Conservation (phyloP, 192 early-diverging fungal species). For the Ambispora gerdemannii region DNA sequence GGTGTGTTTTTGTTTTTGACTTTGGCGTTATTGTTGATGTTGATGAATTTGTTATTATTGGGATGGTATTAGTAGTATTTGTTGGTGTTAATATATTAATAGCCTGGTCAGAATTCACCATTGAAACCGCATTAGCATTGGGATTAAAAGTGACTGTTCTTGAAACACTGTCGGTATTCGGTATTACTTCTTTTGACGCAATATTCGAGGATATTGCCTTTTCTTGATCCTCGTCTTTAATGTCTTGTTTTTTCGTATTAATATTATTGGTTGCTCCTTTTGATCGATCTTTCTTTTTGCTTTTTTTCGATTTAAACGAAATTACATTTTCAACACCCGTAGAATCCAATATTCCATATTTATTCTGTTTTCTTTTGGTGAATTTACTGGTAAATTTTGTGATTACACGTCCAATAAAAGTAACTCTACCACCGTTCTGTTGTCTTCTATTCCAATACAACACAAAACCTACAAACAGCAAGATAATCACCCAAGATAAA, state of each 20-base stretch:
- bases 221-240: conserved; percentile 7
- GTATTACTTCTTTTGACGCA: not conserved
- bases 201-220: not conserved
- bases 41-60: no score
- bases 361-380: not conserved
- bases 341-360: not conserved
- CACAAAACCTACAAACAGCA: not conserved
- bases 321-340: not conserved
- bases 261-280: conserved; percentile 8
- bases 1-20: not conserved
- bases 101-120: not conserved
- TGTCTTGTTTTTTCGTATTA: not conserved
- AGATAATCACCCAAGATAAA: conserved; percentile 7
- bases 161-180: not conserved
- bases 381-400: not conserved
- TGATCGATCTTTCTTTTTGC: conserved; percentile 9
- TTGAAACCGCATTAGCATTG: not conserved
- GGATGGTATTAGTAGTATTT: no score
- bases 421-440: not conserved
- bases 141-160: not conserved
- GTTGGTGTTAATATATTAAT: not conserved
- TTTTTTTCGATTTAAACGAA: not conserved
- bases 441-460: conserved; percentile 13
- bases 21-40: not conserved
- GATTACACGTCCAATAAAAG: not conserved